Evolutionary conservation across 208 protist genomes (phyloP).

Genomic region (Trypanosoma melophagium): DNA sequence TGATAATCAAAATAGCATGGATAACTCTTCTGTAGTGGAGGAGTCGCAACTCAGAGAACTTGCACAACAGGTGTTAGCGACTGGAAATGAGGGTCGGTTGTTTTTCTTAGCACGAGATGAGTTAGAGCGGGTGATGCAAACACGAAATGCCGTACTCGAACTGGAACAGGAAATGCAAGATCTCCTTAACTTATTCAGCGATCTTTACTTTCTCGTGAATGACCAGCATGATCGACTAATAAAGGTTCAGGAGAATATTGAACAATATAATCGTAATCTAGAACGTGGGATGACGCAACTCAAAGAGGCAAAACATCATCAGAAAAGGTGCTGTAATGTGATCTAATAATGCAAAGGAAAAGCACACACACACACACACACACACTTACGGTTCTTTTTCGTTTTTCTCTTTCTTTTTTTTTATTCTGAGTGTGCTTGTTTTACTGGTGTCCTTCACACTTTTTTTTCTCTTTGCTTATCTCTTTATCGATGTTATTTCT

Average conservation of each 20-base stretch:
- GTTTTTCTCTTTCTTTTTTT: background rate
- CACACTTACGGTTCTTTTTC: background rate
- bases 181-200: constrained; percentile 21
- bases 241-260: constrained; percentile 27
- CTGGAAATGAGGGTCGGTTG: constrained; percentile 19
- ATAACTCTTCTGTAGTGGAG: background rate
- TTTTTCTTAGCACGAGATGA: constrained; percentile 26
- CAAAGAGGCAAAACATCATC: constrained; percentile 9
- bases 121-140: constrained; percentile 20
- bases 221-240: constrained; percentile 17
- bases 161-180: constrained; percentile 27
- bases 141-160: constrained; percentile 24
- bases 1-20: background rate
- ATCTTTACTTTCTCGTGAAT: constrained; percentile 20
- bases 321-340: constrained; percentile 12
- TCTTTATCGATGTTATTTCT: no score
- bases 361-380: background rate
- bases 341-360: constrained; percentile 1
- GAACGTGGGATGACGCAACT: constrained; percentile 28
- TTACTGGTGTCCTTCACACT: no score
- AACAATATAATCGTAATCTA: constrained; percentile 41
- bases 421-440: no score
- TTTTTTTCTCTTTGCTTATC: constrained; percentile 3
- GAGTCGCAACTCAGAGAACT: background rate
- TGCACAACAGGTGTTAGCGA: constrained; percentile 11